Base-by-base conservation (phyloP, 805 yeast genomes). In the Kuraishia ogatae region DNA sequence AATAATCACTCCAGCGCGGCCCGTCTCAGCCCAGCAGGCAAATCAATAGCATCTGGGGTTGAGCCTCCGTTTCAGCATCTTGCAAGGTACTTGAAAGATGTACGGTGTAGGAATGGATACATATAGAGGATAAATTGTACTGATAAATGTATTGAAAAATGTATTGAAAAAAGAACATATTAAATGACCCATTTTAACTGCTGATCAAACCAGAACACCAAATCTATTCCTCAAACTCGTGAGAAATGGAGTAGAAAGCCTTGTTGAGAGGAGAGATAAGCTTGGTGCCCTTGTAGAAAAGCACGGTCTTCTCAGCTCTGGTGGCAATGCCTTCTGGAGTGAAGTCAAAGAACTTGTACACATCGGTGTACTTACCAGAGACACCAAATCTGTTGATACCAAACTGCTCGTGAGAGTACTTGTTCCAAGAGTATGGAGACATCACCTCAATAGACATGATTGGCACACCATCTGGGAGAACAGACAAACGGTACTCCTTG, bases 301-400 rank as follows among this genome's bases (percentile, higher is more conserved):
- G 80, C 66, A 88, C 76, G 60, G 92, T 85, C 78, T 85, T 84
- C 62, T 77, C 74, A 61, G 91, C 97, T 75, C 92, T 89, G 66
- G 82, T 77, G 66, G 96, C 93, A 72, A 94, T 79, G 62, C 96
- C 97, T 71, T 89, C 97, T 60, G 93, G 86, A 55, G 96, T 91
- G 80, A 94, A 94, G 62, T 82, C 97, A 65, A 93, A 89, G 78
- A 68, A 76, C 74, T 89, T 82, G 85, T 84, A 94, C 59, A 93
- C 81, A 60, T 87, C 89, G 57, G 75, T 73, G 69, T 86, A 94
- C 72, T 89, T 87, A 71, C 96, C 99, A 58, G 97, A 91, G 59
- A 92, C 94, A 82, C 99, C 99, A 71, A 94, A 94, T 78, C 89
- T 84, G 83, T 90, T 84, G 69, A 94, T 80, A 76, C 97, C 97